Base-by-base conservation (phyloP, 371 early-diverging fungal genomes). In the Phascolomyces articulosus region DNA sequence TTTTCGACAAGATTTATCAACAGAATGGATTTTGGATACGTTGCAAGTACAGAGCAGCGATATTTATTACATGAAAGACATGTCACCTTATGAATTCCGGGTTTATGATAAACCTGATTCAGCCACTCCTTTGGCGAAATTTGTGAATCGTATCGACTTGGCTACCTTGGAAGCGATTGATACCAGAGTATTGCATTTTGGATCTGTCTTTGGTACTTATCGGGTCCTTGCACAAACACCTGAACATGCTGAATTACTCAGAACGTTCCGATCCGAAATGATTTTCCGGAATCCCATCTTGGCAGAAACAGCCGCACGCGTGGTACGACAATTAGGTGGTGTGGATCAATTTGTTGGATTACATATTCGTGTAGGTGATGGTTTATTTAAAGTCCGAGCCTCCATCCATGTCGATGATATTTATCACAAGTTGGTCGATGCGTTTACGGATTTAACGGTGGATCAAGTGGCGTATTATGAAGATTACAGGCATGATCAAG, bases 361-460 rank as follows among this genome's bases (percentile, higher is more conserved):
- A 26, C 87, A 87, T 67, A 55, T 87, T 3, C 71, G 87, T 29
- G 83, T 84, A 3, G 84, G 82, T 0, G 87, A 87, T 64, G 84
- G 85, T 0, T 23, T 73, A 6, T 87, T 87, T 65, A 77, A 78
- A 28, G 73, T 71, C 23, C 27, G 73, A 24, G 81, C 79, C 6
- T 69, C 74, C 1, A 87, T 83, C 48, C 64, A 71, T 15, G 64
- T 83, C 9, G 83, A 83, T 28, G 78, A 76, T 40, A 78, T 83
- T 3, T 83, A 71, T 55, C 83, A 83, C 58, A 27, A 68, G 38
- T 31, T 83, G 2, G 80, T 80, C 8, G 61, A 78, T 27, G 41
- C 63, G 0, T 77, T 72, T 56, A 83, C 83, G 0, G 79, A 83
- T 58, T 44, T 83, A 48, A 69, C 71, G 0, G 28, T 69, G 11